These are phyloP conservation scores for Cyphellophora attinorum DNA, from an alignment of 2,329 filamentous ascomycete species.

Conservation along the genomic window DNA sequence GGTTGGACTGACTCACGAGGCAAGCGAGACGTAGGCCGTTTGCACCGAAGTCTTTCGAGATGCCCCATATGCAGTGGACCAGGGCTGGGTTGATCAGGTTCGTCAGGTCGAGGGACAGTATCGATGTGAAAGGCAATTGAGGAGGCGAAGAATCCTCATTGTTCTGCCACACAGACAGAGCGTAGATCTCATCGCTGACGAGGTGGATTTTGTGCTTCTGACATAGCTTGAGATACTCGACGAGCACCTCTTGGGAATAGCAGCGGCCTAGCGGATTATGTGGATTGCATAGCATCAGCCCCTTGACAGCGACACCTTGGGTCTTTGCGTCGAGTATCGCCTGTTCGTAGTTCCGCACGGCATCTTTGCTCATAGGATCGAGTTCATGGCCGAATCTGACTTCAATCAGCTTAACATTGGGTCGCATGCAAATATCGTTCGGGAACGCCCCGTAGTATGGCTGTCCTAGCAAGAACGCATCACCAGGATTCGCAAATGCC, in stretches of 20 bases:
- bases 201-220: conserved; percentile 42
- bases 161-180: conserved; percentile 42
- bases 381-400: conserved; percentile 35
- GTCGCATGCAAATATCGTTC: conserved; percentile 34
- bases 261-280: conserved; percentile 45
- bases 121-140: conserved; percentile 34
- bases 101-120: conserved; percentile 32
- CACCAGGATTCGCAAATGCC: conserved; percentile 24
- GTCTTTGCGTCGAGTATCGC: conserved; percentile 27
- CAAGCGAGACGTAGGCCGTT: conserved; percentile 46
- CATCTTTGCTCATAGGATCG: conserved; percentile 34
- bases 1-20: conserved; percentile 40
- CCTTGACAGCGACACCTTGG: conserved; percentile 33
- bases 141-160: conserved; percentile 19
- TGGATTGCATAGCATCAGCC: conserved; percentile 42
- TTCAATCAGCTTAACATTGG: conserved; percentile 31
- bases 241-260: conserved; percentile 31
- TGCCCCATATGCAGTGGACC: conserved; percentile 42
- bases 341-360: conserved; percentile 36
- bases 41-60: conserved; percentile 46
- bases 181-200: conserved; percentile 52
- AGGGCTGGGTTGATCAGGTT: conserved; percentile 39
- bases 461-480: conserved; percentile 26
- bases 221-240: conserved; percentile 39
- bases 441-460: conserved; percentile 40